A percentile compares a stretch with the other conserved stretches of the same genome.
These are phyloP conservation scores for Russula olivacea DNA, from an alignment of 768 basidiomycete genomes.

Conservation along the genomic window DNA sequence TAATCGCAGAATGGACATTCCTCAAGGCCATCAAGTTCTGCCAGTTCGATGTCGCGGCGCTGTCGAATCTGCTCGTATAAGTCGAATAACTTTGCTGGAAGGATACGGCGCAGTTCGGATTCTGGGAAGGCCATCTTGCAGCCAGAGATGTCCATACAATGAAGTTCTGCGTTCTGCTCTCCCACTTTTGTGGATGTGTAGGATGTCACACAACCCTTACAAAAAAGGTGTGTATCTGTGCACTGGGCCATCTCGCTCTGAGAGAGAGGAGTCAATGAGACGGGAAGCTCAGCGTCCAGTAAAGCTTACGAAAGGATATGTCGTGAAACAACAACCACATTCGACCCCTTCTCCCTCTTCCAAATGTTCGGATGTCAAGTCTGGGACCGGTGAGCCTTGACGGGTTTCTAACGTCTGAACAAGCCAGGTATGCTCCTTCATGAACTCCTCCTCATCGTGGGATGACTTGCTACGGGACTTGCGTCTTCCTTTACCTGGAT, in stretches of 20 bases:
- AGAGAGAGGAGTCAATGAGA: slow-evolving; percentile 1
- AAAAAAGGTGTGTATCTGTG: slow-evolving; percentile 85
- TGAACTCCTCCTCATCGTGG: slow-evolving; percentile 32
- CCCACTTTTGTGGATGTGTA: slow-evolving; percentile 67
- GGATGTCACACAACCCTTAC: slow-evolving; percentile 58
- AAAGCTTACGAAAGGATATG: slow-evolving; percentile 61
- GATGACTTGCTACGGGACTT: slow-evolving; percentile 2
- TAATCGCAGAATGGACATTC: slow-evolving; percentile 91
- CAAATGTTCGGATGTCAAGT: slow-evolving; percentile 30
- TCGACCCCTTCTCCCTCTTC: slow-evolving; percentile 61
- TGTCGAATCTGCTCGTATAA: slow-evolving; percentile 73
- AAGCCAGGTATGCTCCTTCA: slow-evolving; percentile 36
- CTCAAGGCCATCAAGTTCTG: slow-evolving; percentile 73
- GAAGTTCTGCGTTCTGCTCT: slow-evolving; percentile 51
- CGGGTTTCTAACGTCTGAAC: slow-evolving; percentile 30
- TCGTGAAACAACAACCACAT: slow-evolving; percentile 82
- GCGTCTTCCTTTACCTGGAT: slow-evolving; percentile 33
- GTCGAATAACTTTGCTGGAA: slow-evolving; percentile 57
- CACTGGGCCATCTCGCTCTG: slow-evolving; percentile 87
- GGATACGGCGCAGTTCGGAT: slow-evolving; percentile 61
- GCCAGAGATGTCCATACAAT: slow-evolving; percentile 79
- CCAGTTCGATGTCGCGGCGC: slow-evolving; percentile 72
- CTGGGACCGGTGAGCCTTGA: slow-evolving; percentile 11
- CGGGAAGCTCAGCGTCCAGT: neutral
- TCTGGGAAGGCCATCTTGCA: slow-evolving; percentile 64